These are phyloP conservation scores for Magnusiomyces clavatus DNA, from an alignment of 1,139 yeast genomes.

Conservation along the genomic window DNA sequence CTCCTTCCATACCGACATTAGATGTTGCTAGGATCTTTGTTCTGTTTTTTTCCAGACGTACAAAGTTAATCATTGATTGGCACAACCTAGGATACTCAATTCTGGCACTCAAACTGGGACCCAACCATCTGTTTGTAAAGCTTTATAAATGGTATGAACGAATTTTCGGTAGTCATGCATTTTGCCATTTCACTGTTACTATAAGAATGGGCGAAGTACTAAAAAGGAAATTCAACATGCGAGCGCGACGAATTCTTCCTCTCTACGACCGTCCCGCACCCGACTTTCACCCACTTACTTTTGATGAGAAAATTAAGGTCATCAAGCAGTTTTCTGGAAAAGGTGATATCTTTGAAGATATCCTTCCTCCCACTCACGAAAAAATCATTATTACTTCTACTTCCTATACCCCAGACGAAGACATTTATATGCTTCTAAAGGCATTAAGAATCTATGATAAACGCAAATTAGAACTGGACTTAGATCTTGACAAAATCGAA, in stretches of 20 bases:
- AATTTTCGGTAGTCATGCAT: conserved; percentile 51
- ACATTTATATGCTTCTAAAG: conserved; percentile 58
- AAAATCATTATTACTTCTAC: conserved; percentile 76
- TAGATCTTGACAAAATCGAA: too few relatives aligned
- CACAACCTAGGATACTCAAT: conserved; percentile 90
- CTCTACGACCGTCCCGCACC: conserved; percentile 40
- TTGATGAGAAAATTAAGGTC: conserved; percentile 32
- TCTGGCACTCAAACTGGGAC: conserved; percentile 53
- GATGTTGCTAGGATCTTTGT: conserved; percentile 53
- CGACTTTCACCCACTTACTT: conserved; percentile 50
- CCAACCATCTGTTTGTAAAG: conserved; percentile 54
- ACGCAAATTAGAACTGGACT: neutral
- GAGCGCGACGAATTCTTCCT: conserved; percentile 34
- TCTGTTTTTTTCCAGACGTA: conserved; percentile 46
- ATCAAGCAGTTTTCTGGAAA: conserved; percentile 28
- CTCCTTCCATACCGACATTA: conserved; percentile 84
- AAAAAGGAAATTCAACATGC: conserved; percentile 45
- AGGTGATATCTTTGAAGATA: conserved; percentile 37
- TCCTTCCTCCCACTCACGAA: conserved; percentile 34
- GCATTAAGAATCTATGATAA: conserved; percentile 60
- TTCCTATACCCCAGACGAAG: conserved; percentile 95
- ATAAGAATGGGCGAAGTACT: conserved; percentile 60
- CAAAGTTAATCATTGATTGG: conserved; percentile 82
- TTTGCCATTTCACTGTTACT: conserved; percentile 75
- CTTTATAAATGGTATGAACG: conserved; percentile 40